Evolutionary conservation across 805 yeast species (phyloP).

Genomic region (Peterozyma toletana): DNA sequence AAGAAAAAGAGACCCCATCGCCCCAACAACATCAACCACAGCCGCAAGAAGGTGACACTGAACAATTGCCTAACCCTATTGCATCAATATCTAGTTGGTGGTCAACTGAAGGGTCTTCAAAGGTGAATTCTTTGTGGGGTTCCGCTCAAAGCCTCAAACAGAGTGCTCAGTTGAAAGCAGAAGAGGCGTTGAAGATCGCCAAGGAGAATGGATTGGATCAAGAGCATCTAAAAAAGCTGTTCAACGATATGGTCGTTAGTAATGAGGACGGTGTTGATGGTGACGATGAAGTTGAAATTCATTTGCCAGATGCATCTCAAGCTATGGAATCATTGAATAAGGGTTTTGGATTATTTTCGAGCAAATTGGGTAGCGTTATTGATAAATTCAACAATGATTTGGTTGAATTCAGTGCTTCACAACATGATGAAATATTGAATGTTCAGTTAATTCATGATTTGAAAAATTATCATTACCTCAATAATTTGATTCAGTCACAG

Average conservation of each 20-base stretch:
- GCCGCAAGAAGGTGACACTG: conserved; percentile 1
- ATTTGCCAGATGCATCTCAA: conserved; percentile 22
- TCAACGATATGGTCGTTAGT: conserved; percentile 32
- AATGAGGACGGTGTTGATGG: conserved; percentile 27
- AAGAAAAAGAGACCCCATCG: not conserved
- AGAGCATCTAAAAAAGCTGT: conserved; percentile 26
- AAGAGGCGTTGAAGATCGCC: conserved; percentile 43
- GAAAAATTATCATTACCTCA: conserved; percentile 42
- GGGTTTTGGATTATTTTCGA: conserved; percentile 22
- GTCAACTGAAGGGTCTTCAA: conserved; percentile 60
- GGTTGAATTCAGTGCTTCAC: conserved; percentile 9
- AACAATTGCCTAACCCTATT: conserved; percentile 45
- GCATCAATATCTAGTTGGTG: conserved; percentile 69
- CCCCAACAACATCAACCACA: not conserved
- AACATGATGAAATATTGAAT: conserved; percentile 45
- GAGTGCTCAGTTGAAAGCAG: conserved; percentile 39
- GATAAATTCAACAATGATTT: conserved; percentile 26
- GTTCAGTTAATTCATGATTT: conserved; percentile 66
- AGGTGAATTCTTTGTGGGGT: conserved; percentile 64
- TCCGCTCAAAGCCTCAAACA: conserved; percentile 34
- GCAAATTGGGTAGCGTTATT: conserved; percentile 29
- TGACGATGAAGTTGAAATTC: conserved; percentile 19
- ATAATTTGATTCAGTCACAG: conserved; percentile 38
- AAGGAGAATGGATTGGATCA: conserved; percentile 25
- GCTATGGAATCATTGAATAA: conserved; percentile 28